Evolutionary conservation across 78 protist genomes (phyloP), one percentile per base, ranked within the genome.

Genomic region (Chrysochromulina parva): DNA sequence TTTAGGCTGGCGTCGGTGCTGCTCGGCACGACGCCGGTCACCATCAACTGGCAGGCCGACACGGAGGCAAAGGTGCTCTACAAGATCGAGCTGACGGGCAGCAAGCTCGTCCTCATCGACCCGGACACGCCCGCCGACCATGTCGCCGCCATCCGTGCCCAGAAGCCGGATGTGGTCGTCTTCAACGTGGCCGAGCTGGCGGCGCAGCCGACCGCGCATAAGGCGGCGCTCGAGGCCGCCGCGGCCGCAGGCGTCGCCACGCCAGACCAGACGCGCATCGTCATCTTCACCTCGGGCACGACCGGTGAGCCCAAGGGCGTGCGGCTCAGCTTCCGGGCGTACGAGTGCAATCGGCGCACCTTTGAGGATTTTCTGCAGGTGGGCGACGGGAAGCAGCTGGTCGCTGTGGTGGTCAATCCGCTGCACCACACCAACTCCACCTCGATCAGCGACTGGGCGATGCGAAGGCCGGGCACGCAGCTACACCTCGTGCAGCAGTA

Each of bases 11-110:
- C 84, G n/a, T 54, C 84, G 19, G 84, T 48, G 19, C 38, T 74
- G 55, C n/a, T 74, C n/a, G 20, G 84, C 55, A 17, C 55, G 14
- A 7, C 28, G 28, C 55, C 84, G n/a, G 84, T 24, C 19, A 74
- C 84, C 28, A 24, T 74, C 57, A 74, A 74, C 55, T 74, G 84
- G 84, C 84, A 74, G 84, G 84, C 84, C 16, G 84, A 74, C 84
- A 17, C 55, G 55, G 10, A 54, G 22, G 28, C 38, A 55, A 17
- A 55, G 14, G 84, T 74, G 17, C 52, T 48, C 38, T 9, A 74
- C 84, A 74, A 74, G 84, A n/a, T 7, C 57, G 24, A n/a, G 38
- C 38, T 48, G 3, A 48, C 84, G 11, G 4, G 55, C 55, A 3
- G n/a, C 55, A 3, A 26, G 20, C 20, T 48, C 52, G 52, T 74